Base-by-base conservation (phyloP, 2,329 filamentous ascomycete species). In the Alternaria arbusti region DNA sequence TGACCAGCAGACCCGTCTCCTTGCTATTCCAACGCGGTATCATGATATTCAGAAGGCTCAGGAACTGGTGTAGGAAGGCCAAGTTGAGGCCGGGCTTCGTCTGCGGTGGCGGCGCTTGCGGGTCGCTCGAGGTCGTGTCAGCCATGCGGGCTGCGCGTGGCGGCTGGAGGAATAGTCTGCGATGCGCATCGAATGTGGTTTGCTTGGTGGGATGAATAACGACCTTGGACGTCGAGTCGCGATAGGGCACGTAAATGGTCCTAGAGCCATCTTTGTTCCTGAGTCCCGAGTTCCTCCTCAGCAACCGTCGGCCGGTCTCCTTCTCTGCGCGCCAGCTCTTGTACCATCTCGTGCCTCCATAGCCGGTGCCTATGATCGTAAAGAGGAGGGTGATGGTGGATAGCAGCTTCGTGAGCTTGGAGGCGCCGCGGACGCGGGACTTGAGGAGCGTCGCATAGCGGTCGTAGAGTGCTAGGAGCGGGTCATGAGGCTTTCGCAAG, bases 11-110 rank as follows among this genome's bases (percentile, higher is more conserved):
- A 1, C 94, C 95, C 0, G 95, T 94, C 83, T 98, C 96, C 79
- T 99, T 99, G 79, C 94, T 97, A 15, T 91, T 91, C 91, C 95
- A 97, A 67, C 95, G 86, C 6, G 96, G 96, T 66, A 99, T 92
- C 93, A 98, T 97, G 76, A 99, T 98, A 81, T 94, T 97, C 83
- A 98, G 89, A 58, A 99, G 83, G 75, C 95, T 97, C 55, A 98
- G 86, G 73, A 99, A 98, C 81, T 99, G 96, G 79, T 99, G 96
- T 57, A 99, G 81, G 74, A 99, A 99, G 11, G 96, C 96, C 62
- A 99, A 86, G 77, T 99, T 99, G 43, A 99, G 83, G 0, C 96
- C 96, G 0, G 96, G 94, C 79, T 97, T 98, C 4, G 94, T 95
- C 78, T 97, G 92, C 10, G 92, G 88, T 3, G 94, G 92, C 15